Conservation (phyloP, 2,329 filamentous ascomycete species). For the Exophiala sp. region DNA sequence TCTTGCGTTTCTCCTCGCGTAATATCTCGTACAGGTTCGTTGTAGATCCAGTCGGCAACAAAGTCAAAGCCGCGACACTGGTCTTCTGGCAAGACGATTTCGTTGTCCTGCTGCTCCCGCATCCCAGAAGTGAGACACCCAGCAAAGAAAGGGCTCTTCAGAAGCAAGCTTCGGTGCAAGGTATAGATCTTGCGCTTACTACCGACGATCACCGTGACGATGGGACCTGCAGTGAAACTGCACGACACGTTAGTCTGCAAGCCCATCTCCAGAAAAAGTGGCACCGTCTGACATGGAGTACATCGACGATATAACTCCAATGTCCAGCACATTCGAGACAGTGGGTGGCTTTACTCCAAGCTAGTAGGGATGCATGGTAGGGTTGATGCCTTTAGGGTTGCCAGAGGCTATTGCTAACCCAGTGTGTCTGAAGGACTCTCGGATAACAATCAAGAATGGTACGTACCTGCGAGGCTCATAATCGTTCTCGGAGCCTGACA, state of each 20-base stretch:
- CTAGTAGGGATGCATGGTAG: too few relatives aligned
- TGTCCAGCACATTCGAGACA: too few relatives aligned
- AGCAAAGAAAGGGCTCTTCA: background rate
- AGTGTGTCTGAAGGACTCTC: too few relatives aligned
- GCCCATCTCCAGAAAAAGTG: background rate
- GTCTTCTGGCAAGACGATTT: slow-evolving; percentile 1
- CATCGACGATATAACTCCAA: too few relatives aligned
- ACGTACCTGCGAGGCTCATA: too few relatives aligned
- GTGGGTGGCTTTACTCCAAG: too few relatives aligned
- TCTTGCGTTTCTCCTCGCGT: background rate
- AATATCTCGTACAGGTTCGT: too few relatives aligned
- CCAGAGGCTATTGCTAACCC: too few relatives aligned
- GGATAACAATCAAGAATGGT: too few relatives aligned
- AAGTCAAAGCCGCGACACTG: background rate
- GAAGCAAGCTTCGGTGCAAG: background rate
- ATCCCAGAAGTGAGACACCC: background rate
- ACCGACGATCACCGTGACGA: background rate
- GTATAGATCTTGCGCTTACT: background rate
- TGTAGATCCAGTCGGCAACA: background rate
- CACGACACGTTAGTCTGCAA: background rate
- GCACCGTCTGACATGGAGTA: too few relatives aligned
- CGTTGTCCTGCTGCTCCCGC: background rate
- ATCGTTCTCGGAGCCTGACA: too few relatives aligned
- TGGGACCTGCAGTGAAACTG: background rate
- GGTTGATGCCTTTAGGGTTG: too few relatives aligned